phyloP scores from a whole-genome alignment of 768 basidiomycete species.

The Myochromella boudieri region DNA sequence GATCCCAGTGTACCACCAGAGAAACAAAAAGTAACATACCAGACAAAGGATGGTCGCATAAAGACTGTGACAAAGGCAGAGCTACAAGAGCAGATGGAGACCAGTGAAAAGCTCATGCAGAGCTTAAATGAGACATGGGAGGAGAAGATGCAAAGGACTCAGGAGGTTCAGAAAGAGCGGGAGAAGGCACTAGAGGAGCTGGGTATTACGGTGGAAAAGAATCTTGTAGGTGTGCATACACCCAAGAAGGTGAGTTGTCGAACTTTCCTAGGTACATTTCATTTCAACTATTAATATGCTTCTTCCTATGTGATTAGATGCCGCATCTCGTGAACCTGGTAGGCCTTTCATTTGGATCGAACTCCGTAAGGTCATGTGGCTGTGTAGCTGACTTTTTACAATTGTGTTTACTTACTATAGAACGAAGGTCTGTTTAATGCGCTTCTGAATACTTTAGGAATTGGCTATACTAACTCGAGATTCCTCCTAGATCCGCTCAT shows the following conservation, averaged over 20 bases:
- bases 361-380: conserved; percentile 9
- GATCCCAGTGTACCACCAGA: conserved; percentile 90
- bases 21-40: conserved; percentile 93
- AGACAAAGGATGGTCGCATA: conserved; percentile 89
- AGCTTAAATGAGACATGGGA: conserved; percentile 96
- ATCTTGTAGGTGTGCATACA: conserved; percentile 94
- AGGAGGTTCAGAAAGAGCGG: conserved; percentile 94
- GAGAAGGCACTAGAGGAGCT: conserved; percentile 97
- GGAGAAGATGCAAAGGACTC: conserved; percentile 86
- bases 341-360: conserved; percentile 31
- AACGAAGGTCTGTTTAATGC: conserved; percentile 61
- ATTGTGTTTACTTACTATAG: conserved; percentile 38
- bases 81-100: conserved; percentile 94
- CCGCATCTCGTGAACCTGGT: conserved; percentile 93
- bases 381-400: conserved; percentile 15
- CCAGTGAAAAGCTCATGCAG: conserved; percentile 94
- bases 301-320: conserved; percentile 51
- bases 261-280: conserved; percentile 13
- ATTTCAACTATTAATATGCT: conserved; percentile 8
- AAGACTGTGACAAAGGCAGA: conserved; percentile 97
- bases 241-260: conserved; percentile 83
- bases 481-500: conserved; percentile 77
- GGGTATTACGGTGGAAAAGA: conserved; percentile 97
- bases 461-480: conserved; percentile 14
- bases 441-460: conserved; percentile 5